These are phyloP conservation scores for Colletotrichum zoysiae DNA, from an alignment of 2,329 filamentous ascomycete genomes.

Conservation along the genomic window DNA sequence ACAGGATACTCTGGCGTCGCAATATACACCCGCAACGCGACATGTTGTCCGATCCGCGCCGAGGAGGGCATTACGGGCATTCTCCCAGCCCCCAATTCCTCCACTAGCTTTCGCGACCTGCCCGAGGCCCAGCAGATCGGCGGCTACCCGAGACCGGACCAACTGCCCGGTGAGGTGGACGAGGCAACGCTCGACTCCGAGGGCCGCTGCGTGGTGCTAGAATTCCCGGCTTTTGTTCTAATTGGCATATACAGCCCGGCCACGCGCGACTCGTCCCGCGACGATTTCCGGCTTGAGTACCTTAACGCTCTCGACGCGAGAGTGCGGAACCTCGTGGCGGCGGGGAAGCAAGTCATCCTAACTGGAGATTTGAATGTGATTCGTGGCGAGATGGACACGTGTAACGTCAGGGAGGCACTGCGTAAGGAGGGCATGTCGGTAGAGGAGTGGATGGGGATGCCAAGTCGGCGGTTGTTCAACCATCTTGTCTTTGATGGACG, in stretches of 20 bases:
- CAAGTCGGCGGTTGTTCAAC: slow-evolving; percentile 84
- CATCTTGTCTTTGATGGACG: slow-evolving; percentile 83
- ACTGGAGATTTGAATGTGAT: slow-evolving; percentile 91
- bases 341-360: slow-evolving; percentile 87
- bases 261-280: slow-evolving; percentile 84
- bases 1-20: slow-evolving; percentile 94
- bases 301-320: slow-evolving; percentile 84
- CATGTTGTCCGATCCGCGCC: slow-evolving; percentile 86
- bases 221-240: slow-evolving; percentile 95
- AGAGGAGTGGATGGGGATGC: slow-evolving; percentile 79
- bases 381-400: slow-evolving; percentile 78
- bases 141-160: slow-evolving; percentile 81
- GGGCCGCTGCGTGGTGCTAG: slow-evolving; percentile 89
- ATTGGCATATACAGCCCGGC: slow-evolving; percentile 94
- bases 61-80: slow-evolving; percentile 94
- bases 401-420: slow-evolving; percentile 78
- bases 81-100: slow-evolving; percentile 78
- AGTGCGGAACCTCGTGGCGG: slow-evolving; percentile 82
- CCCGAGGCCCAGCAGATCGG: slow-evolving; percentile 83
- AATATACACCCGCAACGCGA: slow-evolving; percentile 91
- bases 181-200: slow-evolving; percentile 85
- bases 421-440: slow-evolving; percentile 76
- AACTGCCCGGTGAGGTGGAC: slow-evolving; percentile 75
- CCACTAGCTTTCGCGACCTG: slow-evolving; percentile 79
- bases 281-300: slow-evolving; percentile 86